These are phyloP conservation scores for Talaromyces borbonicus DNA, from an alignment of 495 filamentous ascomycete species.

Conservation along the genomic window DNA sequence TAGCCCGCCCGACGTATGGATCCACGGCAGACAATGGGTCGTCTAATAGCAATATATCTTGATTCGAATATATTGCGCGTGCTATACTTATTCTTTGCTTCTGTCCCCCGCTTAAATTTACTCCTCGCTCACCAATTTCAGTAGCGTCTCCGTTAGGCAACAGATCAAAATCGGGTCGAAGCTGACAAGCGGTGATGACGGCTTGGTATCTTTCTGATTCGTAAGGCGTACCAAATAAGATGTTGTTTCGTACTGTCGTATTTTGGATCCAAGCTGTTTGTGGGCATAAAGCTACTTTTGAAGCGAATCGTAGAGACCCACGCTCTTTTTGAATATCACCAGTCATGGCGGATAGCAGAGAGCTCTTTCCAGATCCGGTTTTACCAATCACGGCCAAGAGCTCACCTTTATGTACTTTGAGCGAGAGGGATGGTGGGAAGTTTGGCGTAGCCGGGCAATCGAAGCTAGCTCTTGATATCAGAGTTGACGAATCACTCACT, in stretches of 20 bases:
- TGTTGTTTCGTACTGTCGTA: constrained; percentile 8
- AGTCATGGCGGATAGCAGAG: constrained; percentile 6
- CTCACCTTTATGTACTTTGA: background rate
- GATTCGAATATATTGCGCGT: constrained; percentile 40
- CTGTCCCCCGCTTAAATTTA: constrained; percentile 72
- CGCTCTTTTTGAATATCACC: constrained; percentile 5
- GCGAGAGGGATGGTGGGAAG: background rate
- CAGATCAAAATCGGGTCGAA: constrained; percentile 67
- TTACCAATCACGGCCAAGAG: constrained; percentile 7
- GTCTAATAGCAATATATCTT: constrained; percentile 37
- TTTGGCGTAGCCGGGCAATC: background rate
- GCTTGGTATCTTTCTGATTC: constrained; percentile 11
- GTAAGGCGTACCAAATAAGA: constrained; percentile 8
- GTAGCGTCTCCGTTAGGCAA: constrained; percentile 62
- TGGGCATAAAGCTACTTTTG: constrained; percentile 3
- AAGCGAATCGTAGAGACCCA: background rate
- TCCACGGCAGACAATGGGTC: constrained; percentile 41
- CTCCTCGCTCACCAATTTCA: constrained; percentile 73
- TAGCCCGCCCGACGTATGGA: constrained; percentile 26
- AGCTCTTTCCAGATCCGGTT: constrained; percentile 8
- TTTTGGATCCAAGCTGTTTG: constrained; percentile 9
- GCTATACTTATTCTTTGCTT: constrained; percentile 60
- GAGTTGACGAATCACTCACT: background rate
- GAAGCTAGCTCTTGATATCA: background rate
- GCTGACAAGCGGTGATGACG: constrained; percentile 52